Percentiles rank a stretch among this genome's conserved stretches.
Conservation (phyloP, 495 filamentous ascomycete species). For the Neurospora cerealis region DNA sequence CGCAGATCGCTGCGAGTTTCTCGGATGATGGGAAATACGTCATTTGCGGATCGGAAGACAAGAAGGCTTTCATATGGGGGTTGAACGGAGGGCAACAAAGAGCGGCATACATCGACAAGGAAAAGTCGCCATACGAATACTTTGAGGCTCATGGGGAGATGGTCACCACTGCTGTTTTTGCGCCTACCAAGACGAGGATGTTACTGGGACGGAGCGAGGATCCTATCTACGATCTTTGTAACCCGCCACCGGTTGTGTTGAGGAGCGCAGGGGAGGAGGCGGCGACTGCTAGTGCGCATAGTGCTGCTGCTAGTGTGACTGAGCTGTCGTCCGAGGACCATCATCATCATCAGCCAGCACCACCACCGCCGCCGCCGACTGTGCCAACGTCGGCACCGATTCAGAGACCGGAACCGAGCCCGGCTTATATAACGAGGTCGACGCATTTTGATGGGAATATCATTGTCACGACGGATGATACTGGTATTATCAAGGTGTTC, state of each 20-base stretch:
- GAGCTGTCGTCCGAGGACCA: conserved; percentile 17
- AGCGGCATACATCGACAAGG: conserved; percentile 51
- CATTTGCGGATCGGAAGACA: conserved; percentile 89
- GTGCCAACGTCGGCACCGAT: conserved; percentile 9
- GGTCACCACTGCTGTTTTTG: conserved; percentile 78
- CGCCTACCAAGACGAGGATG: conserved; percentile 68
- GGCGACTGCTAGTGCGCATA: conserved; percentile 18
- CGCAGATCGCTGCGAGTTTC: conserved; percentile 83
- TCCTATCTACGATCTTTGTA: conserved; percentile 91
- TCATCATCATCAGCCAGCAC: background rate
- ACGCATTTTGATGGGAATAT: conserved; percentile 80
- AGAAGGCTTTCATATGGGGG: conserved; percentile 83
- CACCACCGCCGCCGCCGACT: background rate
- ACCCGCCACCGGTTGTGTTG: conserved; percentile 84
- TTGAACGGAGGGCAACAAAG: conserved; percentile 35
- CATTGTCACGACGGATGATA: conserved; percentile 82
- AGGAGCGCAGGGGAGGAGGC: conserved; percentile 64
- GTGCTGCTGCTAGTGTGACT: conserved; percentile 22
- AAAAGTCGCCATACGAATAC: conserved; percentile 71
- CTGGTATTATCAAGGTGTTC: conserved; percentile 85
- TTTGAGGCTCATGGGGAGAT: conserved; percentile 86
- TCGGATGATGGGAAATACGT: conserved; percentile 82
- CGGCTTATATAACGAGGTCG: conserved; percentile 60
- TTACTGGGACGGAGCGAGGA: conserved; percentile 73
- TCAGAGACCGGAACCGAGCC: conserved; percentile 40